phyloP scores from a whole-genome alignment of 768 basidiomycete species.

The Wakefieldia striispora region DNA sequence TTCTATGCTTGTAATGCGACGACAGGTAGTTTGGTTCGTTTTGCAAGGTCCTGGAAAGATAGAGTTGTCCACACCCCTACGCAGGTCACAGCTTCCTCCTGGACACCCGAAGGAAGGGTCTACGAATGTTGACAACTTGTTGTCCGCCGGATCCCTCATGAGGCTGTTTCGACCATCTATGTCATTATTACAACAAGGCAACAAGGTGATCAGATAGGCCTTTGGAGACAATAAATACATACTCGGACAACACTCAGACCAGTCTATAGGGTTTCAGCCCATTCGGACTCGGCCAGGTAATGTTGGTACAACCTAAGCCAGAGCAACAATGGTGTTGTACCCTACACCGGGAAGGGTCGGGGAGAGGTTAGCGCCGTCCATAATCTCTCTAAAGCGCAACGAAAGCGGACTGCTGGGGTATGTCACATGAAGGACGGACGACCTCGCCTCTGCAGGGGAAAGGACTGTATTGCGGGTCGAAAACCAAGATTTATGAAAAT shows the following conservation, averaged over 20 bases:
- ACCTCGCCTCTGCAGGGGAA: too few relatives aligned
- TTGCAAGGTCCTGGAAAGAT: not conserved
- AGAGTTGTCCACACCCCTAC: too few relatives aligned
- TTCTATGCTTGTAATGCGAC: too few relatives aligned
- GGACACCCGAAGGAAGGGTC: not conserved
- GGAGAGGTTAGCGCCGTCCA: too few relatives aligned
- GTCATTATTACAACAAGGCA: not conserved
- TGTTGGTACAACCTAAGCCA: conserved; percentile 5
- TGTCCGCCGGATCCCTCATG: not conserved
- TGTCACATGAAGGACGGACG: not conserved
- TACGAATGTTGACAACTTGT: not conserved
- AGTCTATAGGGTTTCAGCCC: conserved; percentile 35
- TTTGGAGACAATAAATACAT: not conserved
- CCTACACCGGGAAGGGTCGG: not conserved
- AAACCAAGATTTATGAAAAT: conserved; percentile 3
- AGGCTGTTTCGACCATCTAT: not conserved
- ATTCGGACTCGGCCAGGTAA: conserved; percentile 25
- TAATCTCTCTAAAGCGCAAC: too few relatives aligned
- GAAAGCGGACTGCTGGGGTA: too few relatives aligned
- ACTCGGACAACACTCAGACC: conserved; percentile 29
- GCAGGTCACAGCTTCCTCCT: too few relatives aligned
- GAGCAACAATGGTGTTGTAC: not conserved
- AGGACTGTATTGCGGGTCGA: too few relatives aligned
- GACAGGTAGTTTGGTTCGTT: too few relatives aligned
- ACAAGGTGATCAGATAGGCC: not conserved